Evolutionary conservation across 306 rosid genomes (phyloP), one percentile per base, ranked within the genome.

Genomic region (Vicia villosa): DNA sequence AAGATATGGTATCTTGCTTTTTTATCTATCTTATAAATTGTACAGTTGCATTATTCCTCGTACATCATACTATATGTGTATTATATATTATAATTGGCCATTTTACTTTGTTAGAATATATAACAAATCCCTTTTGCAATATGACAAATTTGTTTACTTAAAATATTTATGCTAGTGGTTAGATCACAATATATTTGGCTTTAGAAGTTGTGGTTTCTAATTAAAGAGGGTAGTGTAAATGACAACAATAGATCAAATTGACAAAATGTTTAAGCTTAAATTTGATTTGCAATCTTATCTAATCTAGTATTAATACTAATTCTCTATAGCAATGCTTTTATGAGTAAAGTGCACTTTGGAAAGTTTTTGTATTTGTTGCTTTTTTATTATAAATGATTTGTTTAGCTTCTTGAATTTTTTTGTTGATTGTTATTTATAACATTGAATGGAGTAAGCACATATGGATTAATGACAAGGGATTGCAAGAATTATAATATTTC

Each of bases 151-250:
- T 49, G 50, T 54, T 57, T 51, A 52, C 22, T 21, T 16, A 26
- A n/a, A 50, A 69, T 34, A 17, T 46, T 58, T 63, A 51, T 50
- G 71, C 73, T 82, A 77, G 79, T 76, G 28, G 84, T 10, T 20
- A 38, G 80, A 82, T 81, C 46, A 46, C 69, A 68, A 82, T 67
- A 74, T 76, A 14, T 56, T 10, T 32, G 12, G 61, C 8, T 20
- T 17, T 55, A 16, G 9, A 28, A 43, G 52, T 22, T 14, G 63
- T 60, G 75, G 76, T 30, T 51, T 12, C 20, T 26, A 50, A 52
- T 64, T 54, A 79, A 79, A 74, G 85, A 43, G 19, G 77, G 10
- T 49, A 15, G 28, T 52, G 55, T 61, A 20, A 51, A n/a, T 10
- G 10, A 26, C 36, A 45, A 45, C 49, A 34, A 73, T 38, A 28